Evolutionary conservation across 1,284 basidiomycete genomes (phyloP).

Genomic region (Trichosporon sp.): DNA sequence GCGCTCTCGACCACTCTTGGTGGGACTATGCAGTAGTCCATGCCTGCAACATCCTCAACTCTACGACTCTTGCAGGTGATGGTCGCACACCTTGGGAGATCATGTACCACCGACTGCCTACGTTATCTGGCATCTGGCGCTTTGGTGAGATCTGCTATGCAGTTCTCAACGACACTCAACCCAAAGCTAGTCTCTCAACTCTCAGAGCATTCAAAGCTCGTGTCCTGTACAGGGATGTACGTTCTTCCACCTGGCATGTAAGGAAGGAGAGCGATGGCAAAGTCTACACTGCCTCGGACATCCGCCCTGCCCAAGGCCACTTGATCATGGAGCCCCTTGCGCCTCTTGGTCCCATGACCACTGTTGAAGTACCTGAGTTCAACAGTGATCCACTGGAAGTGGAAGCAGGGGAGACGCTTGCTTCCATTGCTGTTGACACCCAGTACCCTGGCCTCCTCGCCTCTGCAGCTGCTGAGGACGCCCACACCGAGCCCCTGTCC

Average conservation of each 20-base stretch:
- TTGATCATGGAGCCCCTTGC: not conserved
- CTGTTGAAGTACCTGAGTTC: not conserved
- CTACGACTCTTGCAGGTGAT: not conserved
- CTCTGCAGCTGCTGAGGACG: not conserved
- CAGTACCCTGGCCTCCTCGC: not conserved
- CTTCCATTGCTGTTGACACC: too few species aligned
- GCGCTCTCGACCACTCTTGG: not conserved
- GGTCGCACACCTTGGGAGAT: conserved; percentile 7
- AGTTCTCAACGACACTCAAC: not conserved
- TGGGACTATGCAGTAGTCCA: conserved; percentile 15
- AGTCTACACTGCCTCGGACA: not conserved
- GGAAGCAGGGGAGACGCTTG: too few species aligned
- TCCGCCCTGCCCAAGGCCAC: not conserved
- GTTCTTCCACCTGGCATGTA: not conserved
- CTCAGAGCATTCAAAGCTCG: not conserved
- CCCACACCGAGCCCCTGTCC: not conserved
- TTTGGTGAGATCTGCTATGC: conserved; percentile 1
- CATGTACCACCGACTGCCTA: not conserved
- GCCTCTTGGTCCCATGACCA: not conserved
- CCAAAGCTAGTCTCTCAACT: not conserved
- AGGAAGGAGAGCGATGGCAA: not conserved
- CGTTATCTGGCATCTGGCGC: not conserved
- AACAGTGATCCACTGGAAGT: not conserved
- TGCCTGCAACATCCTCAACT: conserved; percentile 13
- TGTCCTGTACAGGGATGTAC: not conserved